Base-by-base conservation (phyloP, 805 yeast species). In the Candida bentonensis region DNA sequence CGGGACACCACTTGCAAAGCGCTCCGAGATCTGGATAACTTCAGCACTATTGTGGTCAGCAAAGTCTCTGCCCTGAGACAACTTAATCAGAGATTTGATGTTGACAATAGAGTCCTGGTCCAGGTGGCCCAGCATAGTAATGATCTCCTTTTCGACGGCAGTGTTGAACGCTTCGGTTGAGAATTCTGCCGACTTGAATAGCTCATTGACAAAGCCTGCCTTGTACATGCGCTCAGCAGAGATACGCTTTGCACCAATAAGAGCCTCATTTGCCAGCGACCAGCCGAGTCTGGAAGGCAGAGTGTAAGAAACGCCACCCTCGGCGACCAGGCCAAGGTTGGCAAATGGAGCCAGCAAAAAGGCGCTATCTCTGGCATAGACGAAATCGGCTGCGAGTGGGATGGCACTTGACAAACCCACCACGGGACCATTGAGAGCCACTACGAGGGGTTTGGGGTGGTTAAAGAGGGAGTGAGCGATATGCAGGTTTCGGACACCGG, bases 371-470 rank as follows among this genome's bases (percentile, higher is more conserved):
- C 70, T 73, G 13, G 80, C 79, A 56, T 83, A 85, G 9, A 86
- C 69, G 47, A 86, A 68, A 61, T 86, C 96, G 61, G 82, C 76
- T 44, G 82, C 63, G n/a, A 80, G 73, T 9, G 84, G 78, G 43
- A 86, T 60, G 0, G 87, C 86, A 2, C 88, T 76, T 23, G 78
- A 67, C 47, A 86, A 69, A 0, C 96, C 96, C 46, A 86, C 72
- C 3, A 78, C 94, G 0, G 96, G 95, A 0, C 96, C 96, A 58
- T 86, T 86, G 46, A 86, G 67, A 2, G 86, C 88, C 39, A 76
- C 75, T 22, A 78, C 78, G 27, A 86, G 64, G 5, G 84, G 67
- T 58, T 86, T 86, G 7, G 70, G 62, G 61, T 86, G 95, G 53
- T 76, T 73, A 49, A 75, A 73, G 57, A 83, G 76, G 28, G 79